A percentile compares a stretch with the other conserved stretches of the same genome.
These are phyloP conservation scores for Corynascus novoguineensis DNA, from an alignment of 495 filamentous ascomycete species.

Conservation along the genomic window DNA sequence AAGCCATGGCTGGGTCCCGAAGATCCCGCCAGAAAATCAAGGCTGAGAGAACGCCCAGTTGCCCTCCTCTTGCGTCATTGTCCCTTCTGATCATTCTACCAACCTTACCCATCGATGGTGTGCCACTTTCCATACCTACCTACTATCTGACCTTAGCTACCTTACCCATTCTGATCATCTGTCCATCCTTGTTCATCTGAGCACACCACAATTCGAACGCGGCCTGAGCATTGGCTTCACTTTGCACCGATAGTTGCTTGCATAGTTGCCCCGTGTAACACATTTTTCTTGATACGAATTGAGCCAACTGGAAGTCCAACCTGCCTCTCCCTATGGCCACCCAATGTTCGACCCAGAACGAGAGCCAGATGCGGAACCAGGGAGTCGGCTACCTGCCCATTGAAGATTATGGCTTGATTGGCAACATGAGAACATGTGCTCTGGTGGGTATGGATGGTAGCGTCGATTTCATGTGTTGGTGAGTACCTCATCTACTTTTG, in stretches of 20 bases:
- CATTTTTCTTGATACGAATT: no score
- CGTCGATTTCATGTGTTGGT: conserved; percentile 73
- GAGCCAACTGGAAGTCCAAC: no score
- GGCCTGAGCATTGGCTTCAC: background rate
- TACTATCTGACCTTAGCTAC: no score
- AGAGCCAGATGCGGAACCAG: conserved; percentile 26
- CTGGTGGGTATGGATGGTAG: conserved; percentile 65
- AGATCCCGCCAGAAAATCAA: background rate
- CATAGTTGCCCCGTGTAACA: no score
- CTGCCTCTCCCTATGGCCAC: background rate
- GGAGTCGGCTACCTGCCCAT: conserved; percentile 54
- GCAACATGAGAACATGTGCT: conserved; percentile 73
- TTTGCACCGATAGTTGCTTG: no score
- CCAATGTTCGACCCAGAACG: conserved; percentile 16
- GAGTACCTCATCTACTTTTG: conserved; percentile 16
- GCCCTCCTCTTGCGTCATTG: no score
- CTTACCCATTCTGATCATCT: background rate
- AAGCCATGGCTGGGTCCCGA: background rate
- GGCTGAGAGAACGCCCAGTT: background rate
- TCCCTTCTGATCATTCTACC: background rate
- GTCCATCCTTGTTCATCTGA: conserved; percentile 2
- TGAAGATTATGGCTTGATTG: conserved; percentile 70
- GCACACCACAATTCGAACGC: background rate
- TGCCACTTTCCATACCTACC: background rate
- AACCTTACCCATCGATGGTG: conserved; percentile 6